Base-by-base conservation (phyloP, 2,329 filamentous ascomycete species). In the Dactylellina sp. region DNA sequence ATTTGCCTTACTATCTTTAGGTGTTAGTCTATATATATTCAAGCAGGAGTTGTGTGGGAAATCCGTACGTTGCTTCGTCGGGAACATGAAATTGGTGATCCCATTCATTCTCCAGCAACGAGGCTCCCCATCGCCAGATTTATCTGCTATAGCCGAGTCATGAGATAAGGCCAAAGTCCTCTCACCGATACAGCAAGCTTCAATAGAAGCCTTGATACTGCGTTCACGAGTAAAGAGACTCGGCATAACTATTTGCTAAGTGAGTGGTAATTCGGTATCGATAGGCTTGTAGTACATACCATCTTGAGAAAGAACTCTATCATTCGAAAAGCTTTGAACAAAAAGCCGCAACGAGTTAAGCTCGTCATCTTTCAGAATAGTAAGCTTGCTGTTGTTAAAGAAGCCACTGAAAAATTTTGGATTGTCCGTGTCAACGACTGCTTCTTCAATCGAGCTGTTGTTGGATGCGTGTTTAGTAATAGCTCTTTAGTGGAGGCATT, bases 61-160 rank as follows among this genome's bases (percentile, higher is more conserved):
- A n/a, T 18, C 28, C 70, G 59, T 62, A 74, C 70, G 28, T 46
- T 74, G 53, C 22, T 47, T 56, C 6, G 61, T 74, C 12, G 61
- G 61, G 9, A 74, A 74, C 61, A 62, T 66, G 20, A 66, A 74
- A 24, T 39, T 62, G 3, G 55, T 40, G 7, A n/a, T 49, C 24
- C 70, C 70, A 16, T 49, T 62, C 47, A 66, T 32, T 16, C 61
- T 53, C 70, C 70, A 74, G 40, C 70, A 74, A 7, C 70, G 47
- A 12, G 70, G 32, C 16, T 66, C 56, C 0, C 61, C 61, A 44
- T 62, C 70, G 1, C 49, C 61, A 40, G 61, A 44, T 52, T 22
- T 53, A 18, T 74, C 70, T n/a, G 70, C 70, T 14, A 74, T 53
- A 14, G 70, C 55, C 7, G 61, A 66, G 28, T 74, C 70, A 37